Base-by-base conservation (phyloP, 768 basidiomycete species). In the Tulasnella sp. region DNA sequence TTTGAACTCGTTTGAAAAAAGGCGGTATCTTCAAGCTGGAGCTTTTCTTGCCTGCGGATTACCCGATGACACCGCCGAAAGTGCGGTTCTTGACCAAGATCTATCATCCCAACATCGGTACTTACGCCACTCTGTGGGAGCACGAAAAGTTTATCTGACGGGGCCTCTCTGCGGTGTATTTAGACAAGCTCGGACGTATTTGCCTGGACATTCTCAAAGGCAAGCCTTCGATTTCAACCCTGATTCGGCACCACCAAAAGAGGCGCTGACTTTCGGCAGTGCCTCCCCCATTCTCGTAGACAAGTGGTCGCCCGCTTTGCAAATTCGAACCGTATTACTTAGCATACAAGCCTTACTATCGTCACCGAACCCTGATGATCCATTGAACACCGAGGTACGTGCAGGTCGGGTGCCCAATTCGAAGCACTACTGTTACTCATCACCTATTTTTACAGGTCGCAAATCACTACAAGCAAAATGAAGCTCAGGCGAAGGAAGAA, bases 91-190 rank as follows among this genome's bases (percentile, higher is more conserved):
- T 97, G 80, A 97, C 96, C 76, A 96, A 96, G 91, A 97, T 98
- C 86, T 96, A 97, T 86, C 96, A 98, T 84, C 96, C 97, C 69
- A 99, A 99, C 83, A 99, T 99, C 85, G 97, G 97, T 97, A n/a
- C n/a, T n/a, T n/a, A 82, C 81, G 93, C 84, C 68, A 1, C 64
- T 0, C 3, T 29, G 11, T 39, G 19, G 49, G 22, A 25, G 45
- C 7, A 25, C 17, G 19, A 3, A 52, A 22, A 45, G 39, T 68
- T 42, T 12, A 8, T 74, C 52, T 77, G 25, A 17, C 38, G 52
- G 17, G 8, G 8, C 52, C 6, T 54, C 25, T 7, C 11, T 54
- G 22, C n/a, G 12, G 9, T 29, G 38, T 25, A n/a, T 67, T 38
- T 80, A 99, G 97, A 99, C 84, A 99, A 99, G 84, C 91, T 99